These are phyloP conservation scores for Geranomyces variabilis DNA, from an alignment of 192 early-diverging fungal species.

Conservation along the genomic window DNA sequence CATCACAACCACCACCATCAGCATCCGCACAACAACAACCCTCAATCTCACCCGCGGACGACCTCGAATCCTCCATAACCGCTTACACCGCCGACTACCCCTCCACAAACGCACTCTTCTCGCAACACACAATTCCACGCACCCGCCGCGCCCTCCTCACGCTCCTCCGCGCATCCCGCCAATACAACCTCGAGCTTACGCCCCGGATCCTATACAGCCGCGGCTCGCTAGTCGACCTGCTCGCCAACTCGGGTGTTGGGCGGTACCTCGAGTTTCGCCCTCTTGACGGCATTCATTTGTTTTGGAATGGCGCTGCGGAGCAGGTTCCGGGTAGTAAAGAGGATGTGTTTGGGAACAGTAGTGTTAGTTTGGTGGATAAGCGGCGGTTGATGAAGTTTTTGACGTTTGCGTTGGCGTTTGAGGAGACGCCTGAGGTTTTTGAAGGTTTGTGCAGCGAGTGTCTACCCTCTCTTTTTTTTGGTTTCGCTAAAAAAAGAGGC, in stretches of 20 bases:
- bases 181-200: slow-evolving; percentile 69
- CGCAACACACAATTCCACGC: no score
- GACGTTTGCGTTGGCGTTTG: slow-evolving; percentile 39
- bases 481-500: no score
- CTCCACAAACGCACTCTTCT: no score
- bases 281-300: slow-evolving; percentile 71
- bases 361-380: slow-evolving; percentile 81
- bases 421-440: not conserved
- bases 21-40: not conserved
- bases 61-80: not conserved
- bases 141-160: not conserved
- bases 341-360: slow-evolving; percentile 83
- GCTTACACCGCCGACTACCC: not conserved
- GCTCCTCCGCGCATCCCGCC: slow-evolving; percentile 45
- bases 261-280: slow-evolving; percentile 89
- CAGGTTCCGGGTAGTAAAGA: slow-evolving; percentile 86
- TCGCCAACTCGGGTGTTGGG: slow-evolving; percentile 78
- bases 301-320: slow-evolving; percentile 47
- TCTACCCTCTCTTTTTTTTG: no score
- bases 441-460: not conserved
- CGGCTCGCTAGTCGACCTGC: slow-evolving; percentile 71
- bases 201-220: slow-evolving; percentile 73
- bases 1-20: not conserved
- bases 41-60: not conserved
- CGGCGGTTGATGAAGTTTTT: slow-evolving; percentile 89